Evolutionary conservation across 2,329 filamentous ascomycete species (phyloP).

Genomic region (Colletotrichum abscissum): DNA sequence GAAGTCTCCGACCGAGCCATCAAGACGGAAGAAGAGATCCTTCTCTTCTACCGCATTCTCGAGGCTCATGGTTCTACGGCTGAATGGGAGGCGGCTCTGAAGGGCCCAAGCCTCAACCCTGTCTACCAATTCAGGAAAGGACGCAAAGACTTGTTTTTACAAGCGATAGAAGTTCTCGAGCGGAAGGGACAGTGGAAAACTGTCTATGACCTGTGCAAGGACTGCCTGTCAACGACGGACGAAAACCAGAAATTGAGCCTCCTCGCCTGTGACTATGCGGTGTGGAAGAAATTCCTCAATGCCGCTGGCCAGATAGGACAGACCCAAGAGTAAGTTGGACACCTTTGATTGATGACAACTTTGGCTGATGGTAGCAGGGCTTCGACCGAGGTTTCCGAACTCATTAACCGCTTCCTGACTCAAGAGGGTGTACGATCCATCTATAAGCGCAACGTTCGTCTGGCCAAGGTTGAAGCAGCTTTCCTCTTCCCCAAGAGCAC

Average conservation of each 20-base stretch:
- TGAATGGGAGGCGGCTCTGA: constrained; percentile 53
- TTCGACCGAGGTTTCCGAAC: constrained; percentile 20
- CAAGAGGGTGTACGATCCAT: constrained; percentile 43
- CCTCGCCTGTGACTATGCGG: constrained; percentile 56
- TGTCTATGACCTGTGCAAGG: constrained; percentile 56
- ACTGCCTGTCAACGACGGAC: constrained; percentile 53
- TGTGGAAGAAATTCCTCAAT: constrained; percentile 53
- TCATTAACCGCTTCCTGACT: constrained; percentile 27
- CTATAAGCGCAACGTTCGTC: constrained; percentile 51
- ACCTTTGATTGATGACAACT: neutral
- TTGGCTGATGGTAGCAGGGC: neutral
- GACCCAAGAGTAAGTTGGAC: constrained; percentile 45
- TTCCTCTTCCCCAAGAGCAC: constrained; percentile 45
- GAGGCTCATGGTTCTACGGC: constrained; percentile 54
- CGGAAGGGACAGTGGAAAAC: constrained; percentile 52
- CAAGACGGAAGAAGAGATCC: constrained; percentile 61
- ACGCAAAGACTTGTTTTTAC: constrained; percentile 59
- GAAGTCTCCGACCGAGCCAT: constrained; percentile 45
- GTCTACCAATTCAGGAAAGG: constrained; percentile 57
- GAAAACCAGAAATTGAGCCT: constrained; percentile 51
- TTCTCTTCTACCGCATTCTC: constrained; percentile 60
- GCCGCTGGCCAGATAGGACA: constrained; percentile 49
- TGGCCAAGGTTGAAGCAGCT: constrained; percentile 51
- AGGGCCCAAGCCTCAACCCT: constrained; percentile 54
- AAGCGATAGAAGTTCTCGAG: constrained; percentile 52